Evolutionary conservation across 1,284 basidiomycete species (phyloP).

Genomic region (Cryptococcus sp.): DNA sequence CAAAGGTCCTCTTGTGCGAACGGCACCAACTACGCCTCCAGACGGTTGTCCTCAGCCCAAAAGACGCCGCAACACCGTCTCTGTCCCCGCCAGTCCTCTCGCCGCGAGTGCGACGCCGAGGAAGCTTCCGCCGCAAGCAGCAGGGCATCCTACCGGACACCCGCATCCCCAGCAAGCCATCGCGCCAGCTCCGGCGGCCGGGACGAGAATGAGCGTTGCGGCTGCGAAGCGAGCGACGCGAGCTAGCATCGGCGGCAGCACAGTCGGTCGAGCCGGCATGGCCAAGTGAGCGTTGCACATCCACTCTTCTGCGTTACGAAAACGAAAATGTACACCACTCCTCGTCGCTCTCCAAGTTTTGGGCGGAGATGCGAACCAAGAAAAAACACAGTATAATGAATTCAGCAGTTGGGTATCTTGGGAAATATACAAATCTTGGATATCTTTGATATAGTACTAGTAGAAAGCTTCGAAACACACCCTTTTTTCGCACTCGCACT

Average conservation of each 20-base stretch:
- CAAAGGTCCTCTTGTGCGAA: conserved; percentile 41
- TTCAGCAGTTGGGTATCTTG: too few relatives aligned
- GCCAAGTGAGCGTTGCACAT: neutral
- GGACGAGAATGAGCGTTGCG: conserved; percentile 10
- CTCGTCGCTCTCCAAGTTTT: too few relatives aligned
- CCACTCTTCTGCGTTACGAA: neutral
- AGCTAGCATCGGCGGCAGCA: conserved; percentile 23
- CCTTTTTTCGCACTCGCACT: neutral
- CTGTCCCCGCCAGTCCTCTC: conserved; percentile 8
- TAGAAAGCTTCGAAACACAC: too few relatives aligned
- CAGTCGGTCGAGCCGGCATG: neutral
- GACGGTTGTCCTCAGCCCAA: conserved; percentile 47
- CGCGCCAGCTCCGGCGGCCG: conserved; percentile 9
- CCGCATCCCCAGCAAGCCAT: conserved; percentile 2
- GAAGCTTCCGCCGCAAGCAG: conserved; percentile 1
- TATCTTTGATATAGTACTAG: neutral
- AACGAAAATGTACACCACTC: neutral
- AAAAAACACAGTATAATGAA: too few relatives aligned
- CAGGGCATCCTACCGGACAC: neutral
- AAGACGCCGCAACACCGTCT: conserved; percentile 43
- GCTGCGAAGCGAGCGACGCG: conserved; percentile 21
- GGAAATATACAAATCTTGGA: too few relatives aligned
- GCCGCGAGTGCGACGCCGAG: conserved; percentile 2
- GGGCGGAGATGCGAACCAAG: too few relatives aligned
- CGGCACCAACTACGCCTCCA: conserved; percentile 35